Base-by-base conservation (phyloP, 2,329 filamentous ascomycete species). In the Fusarium subtropicale region DNA sequence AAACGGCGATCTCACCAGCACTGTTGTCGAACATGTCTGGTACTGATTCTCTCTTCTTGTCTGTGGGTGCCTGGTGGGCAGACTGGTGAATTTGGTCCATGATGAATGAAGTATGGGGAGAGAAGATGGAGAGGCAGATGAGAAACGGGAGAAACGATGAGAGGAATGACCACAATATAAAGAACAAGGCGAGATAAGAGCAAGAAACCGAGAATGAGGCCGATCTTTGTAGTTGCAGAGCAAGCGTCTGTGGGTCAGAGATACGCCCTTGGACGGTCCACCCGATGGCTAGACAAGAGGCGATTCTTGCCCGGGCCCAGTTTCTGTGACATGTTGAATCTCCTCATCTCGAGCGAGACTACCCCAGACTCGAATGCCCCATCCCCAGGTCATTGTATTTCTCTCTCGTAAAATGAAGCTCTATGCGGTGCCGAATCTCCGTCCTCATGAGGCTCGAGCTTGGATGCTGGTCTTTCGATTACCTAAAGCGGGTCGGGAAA, bases 1-100 rank as follows among this genome's bases (percentile, higher is more conserved):
- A 60, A 81, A 90, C 46, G 84, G 74, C 65, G 6, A 72, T 61
- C 54, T 80, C 78, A 34, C 78, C 78, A 16, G 74, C 69, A 16
- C 75, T 71, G 45, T 69, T 69, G 58, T 68, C 74, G 22, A 76
- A 69, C 60, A 76, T 72, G 56, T 77, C 76, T 31, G 66, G 71
- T 41, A 66, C 59, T 34, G 56, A 58, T 47, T 54, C 44, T 31
- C 45, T 31, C 24, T 69, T 65, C 12, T 67, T 62, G 24, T 67
- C 67, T 28, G 53, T 13, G 30, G 54, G 33, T 11, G 66, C 48
- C 48, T 59, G n/a, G 34, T 51, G 16, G 33, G 66, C 56, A 42
- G 64, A 6, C 42, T 42, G 31, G 46, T 61, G 33, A 53, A 74
- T 74, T 20, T 66, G 60, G 20, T 74, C 72, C 64, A 58, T 72